These are phyloP conservation scores for Phaffomyces antillensis DNA, from an alignment of 805 yeast genomes.

Conservation along the genomic window DNA sequence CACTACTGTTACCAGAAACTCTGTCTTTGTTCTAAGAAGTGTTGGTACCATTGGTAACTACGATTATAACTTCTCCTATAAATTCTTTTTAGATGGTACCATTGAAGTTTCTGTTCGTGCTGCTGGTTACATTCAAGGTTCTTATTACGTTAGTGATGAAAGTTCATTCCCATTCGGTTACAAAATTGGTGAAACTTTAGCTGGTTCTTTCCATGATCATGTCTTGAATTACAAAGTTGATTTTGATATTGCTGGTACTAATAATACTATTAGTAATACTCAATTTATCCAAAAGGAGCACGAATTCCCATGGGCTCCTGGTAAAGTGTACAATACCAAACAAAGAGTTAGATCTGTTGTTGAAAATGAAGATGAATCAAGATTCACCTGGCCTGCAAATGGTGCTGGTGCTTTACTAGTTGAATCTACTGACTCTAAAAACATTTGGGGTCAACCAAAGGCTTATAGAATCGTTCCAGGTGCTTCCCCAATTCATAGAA, in stretches of 20 bases:
- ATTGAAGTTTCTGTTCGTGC: conserved; percentile 24
- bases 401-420: conserved; percentile 21
- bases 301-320: conserved; percentile 24
- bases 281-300: conserved; percentile 11
- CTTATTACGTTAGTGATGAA: conserved; percentile 18
- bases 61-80: conserved; percentile 21
- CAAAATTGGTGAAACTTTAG: conserved; percentile 16
- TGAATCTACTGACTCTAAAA: conserved; percentile 18
- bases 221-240: conserved; percentile 24
- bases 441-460: conserved; percentile 23
- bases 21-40: conserved; percentile 20
- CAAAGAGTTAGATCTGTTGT: conserved; percentile 11
- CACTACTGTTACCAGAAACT: conserved; percentile 18
- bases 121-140: conserved; percentile 26
- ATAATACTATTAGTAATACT: conserved; percentile 15
- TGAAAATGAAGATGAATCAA: conserved; percentile 15
- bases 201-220: conserved; percentile 27
- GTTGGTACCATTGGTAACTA: conserved; percentile 22
- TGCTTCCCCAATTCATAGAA: conserved; percentile 18
- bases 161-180: conserved; percentile 18
- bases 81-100: conserved; percentile 23
- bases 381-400: conserved; percentile 16
- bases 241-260: conserved; percentile 23
- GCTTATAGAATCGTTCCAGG: conserved; percentile 23
- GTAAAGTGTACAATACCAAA: conserved; percentile 14